Percentiles rank a stretch among this genome's conserved stretches.
These are phyloP conservation scores for Starmerella scarabaei DNA, from an alignment of 805 yeast genomes.

Conservation along the genomic window DNA sequence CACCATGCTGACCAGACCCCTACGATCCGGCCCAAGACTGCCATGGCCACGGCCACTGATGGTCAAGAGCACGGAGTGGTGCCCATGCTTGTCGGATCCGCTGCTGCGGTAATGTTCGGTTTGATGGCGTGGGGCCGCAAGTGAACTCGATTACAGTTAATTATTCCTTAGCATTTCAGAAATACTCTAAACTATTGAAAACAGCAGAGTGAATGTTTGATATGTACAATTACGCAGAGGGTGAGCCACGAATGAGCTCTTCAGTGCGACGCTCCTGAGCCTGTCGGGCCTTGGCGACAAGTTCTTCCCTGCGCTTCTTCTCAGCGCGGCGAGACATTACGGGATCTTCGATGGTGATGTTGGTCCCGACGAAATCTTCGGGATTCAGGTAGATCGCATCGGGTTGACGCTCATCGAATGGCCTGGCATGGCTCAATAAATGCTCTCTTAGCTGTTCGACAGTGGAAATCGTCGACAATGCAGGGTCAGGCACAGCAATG, in stretches of 20 bases:
- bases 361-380: constrained; percentile 44
- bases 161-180: too few relatives aligned
- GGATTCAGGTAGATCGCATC: constrained; percentile 53
- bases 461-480: constrained; percentile 33
- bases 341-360: constrained; percentile 34
- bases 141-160: too few relatives aligned
- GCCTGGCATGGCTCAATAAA: constrained; percentile 30
- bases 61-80: constrained; percentile 9
- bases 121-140: constrained; percentile 15
- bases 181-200: too few relatives aligned
- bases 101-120: constrained; percentile 16
- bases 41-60: neutral
- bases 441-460: constrained; percentile 31
- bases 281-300: constrained; percentile 35
- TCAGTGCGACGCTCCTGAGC: constrained; percentile 24
- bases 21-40: constrained; percentile 5
- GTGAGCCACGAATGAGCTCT: constrained; percentile 14
- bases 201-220: too few relatives aligned
- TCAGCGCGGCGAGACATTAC: constrained; percentile 38
- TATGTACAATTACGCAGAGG: constrained; percentile 3
- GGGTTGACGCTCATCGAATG: constrained; percentile 55
- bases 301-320: constrained; percentile 34
- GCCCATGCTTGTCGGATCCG: constrained; percentile 17
- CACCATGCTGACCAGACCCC: constrained; percentile 44
- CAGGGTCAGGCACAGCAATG: constrained; percentile 41